Conservation (phyloP, 257 asterid species). For the Ehretia macrophylla region DNA sequence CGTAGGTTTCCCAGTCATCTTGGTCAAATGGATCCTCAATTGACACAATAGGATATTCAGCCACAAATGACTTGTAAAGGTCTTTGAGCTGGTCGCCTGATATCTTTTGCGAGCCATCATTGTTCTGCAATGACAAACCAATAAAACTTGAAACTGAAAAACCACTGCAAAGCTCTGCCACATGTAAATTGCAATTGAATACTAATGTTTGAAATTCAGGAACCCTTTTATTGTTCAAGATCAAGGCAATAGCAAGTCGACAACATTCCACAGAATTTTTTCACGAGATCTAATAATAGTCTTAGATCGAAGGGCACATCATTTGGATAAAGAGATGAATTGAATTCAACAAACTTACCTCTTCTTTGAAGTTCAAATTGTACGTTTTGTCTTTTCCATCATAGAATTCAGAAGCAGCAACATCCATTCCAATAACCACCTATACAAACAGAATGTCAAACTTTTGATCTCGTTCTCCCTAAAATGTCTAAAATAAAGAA, state of each 20-base stretch:
- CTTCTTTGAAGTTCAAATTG: conserved; percentile 97
- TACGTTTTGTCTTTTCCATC: conserved; percentile 61
- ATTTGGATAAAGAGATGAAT: too few relatives aligned
- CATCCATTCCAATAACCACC: conserved; percentile 99
- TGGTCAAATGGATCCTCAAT: conserved; percentile 99
- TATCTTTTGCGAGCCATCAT: conserved; percentile 77
- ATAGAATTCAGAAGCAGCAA: conserved; percentile 97
- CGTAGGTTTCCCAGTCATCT: conserved; percentile 93
- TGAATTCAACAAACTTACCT: conserved; percentile 58
- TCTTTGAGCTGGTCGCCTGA: conserved; percentile 92
- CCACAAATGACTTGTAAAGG: conserved; percentile 79
- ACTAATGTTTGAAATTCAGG: too few relatives aligned
- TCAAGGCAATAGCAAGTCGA: neutral
- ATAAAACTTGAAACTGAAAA: neutral
- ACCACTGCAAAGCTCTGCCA: too few relatives aligned
- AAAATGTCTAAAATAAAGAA: neutral
- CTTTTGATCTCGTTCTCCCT: neutral
- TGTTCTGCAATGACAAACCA: conserved; percentile 47
- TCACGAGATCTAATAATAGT: too few relatives aligned
- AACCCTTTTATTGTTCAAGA: too few relatives aligned
- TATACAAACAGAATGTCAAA: conserved; percentile 12
- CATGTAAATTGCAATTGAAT: too few relatives aligned
- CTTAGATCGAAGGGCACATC: neutral
- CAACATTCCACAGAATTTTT: neutral
- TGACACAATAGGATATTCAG: conserved; percentile 88